Evolutionary conservation across 768 basidiomycete genomes (phyloP).

Genomic region (Pilatotrama ljubarskyi): DNA sequence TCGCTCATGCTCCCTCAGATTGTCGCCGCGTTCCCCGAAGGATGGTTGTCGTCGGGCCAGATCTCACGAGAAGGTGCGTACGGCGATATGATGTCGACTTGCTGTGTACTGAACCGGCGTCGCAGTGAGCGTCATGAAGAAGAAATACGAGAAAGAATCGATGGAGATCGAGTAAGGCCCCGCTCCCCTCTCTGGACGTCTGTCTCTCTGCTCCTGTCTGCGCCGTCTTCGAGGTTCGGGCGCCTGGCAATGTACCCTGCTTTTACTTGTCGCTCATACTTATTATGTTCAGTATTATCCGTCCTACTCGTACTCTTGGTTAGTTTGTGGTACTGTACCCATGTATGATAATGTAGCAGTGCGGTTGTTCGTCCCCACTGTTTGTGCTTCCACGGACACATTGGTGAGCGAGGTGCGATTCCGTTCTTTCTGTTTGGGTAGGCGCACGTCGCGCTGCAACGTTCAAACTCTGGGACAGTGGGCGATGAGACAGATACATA

Average conservation of each 20-base stretch:
- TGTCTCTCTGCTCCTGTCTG: neutral
- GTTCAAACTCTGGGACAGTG: too few species aligned
- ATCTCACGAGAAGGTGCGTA: conserved; percentile 83
- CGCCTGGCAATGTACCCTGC: neutral
- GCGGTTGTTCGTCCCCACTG: neutral
- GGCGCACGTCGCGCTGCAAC: too few species aligned
- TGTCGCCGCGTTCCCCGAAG: conserved; percentile 76
- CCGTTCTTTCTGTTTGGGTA: too few species aligned
- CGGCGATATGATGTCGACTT: neutral
- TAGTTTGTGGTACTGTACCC: conserved; percentile 11
- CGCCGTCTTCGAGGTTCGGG: neutral
- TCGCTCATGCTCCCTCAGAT: too few species aligned
- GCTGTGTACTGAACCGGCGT: neutral
- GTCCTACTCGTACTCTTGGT: conserved; percentile 18
- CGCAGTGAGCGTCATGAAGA: conserved; percentile 83
- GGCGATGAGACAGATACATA: too few species aligned
- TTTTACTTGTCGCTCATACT: conserved; percentile 1
- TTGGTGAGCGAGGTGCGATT: too few species aligned
- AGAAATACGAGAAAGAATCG: conserved; percentile 71
- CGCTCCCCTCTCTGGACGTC: neutral
- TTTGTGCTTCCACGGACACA: too few species aligned
- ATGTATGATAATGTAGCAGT: conserved; percentile 19
- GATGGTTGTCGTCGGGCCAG: conserved; percentile 85
- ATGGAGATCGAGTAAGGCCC: conserved; percentile 53
- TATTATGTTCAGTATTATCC: conserved; percentile 21